Evolutionary conservation across 306 rosid species (phyloP).

Genomic region (Casuarina equisetifolia): DNA sequence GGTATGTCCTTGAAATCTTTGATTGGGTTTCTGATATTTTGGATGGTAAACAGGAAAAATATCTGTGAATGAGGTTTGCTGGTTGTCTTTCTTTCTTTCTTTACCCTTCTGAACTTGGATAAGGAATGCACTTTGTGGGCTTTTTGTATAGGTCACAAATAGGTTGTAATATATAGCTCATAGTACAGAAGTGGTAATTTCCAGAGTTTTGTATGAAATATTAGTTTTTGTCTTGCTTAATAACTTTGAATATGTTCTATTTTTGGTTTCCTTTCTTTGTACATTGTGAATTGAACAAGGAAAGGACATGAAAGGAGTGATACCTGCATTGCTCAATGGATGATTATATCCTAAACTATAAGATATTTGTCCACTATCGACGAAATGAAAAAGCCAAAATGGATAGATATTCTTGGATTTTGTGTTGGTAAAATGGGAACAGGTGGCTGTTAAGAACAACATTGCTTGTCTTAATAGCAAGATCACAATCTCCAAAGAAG

Average conservation of each 20-base stretch:
- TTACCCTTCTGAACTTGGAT: slow-evolving; percentile 46
- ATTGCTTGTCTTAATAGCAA: not conserved
- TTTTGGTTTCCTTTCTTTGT: slow-evolving; percentile 10
- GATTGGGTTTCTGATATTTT: slow-evolving; percentile 45
- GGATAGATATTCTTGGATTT: not conserved
- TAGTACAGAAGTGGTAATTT: slow-evolving; percentile 52
- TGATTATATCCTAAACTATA: not conserved
- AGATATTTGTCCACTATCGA: too few species aligned
- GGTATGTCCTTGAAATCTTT: slow-evolving; percentile 37
- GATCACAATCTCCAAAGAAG: not conserved
- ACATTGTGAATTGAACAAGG: not conserved
- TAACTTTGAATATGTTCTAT: slow-evolving; percentile 8
- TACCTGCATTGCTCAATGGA: not conserved
- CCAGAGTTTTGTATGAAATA: slow-evolving; percentile 50
- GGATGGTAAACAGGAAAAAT: slow-evolving; percentile 41
- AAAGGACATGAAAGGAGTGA: not conserved
- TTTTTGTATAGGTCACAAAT: slow-evolving; percentile 67
- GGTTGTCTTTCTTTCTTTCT: slow-evolving; percentile 42
- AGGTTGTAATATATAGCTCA: slow-evolving; percentile 72
- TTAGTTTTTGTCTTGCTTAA: slow-evolving; percentile 35
- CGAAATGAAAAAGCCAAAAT: not conserved
- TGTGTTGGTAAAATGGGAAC: not conserved
- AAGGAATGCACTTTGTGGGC: slow-evolving; percentile 50
- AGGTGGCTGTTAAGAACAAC: not conserved
- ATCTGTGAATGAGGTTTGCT: slow-evolving; percentile 60